These are phyloP conservation scores for Staphylotrichum tortipilum DNA, from an alignment of 495 filamentous ascomycete species.

Conservation along the genomic window DNA sequence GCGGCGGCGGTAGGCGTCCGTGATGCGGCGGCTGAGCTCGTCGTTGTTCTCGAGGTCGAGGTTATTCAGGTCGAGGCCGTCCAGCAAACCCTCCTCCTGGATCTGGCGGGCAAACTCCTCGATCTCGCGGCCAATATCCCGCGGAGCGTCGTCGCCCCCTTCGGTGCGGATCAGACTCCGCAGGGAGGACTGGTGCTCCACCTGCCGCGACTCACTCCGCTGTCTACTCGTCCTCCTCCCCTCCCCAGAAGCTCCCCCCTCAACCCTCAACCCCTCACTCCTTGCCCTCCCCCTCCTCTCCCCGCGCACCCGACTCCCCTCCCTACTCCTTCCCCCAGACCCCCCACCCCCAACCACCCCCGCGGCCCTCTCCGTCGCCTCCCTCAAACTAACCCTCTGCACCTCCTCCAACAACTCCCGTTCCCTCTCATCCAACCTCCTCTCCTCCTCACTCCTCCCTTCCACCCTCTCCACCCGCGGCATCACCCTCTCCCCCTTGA, in stretches of 20 bases:
- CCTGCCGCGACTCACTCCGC: conserved; percentile 32
- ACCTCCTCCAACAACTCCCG: conserved; percentile 58
- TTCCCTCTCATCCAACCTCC: conserved; percentile 44
- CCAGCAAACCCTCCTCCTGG: conserved; percentile 74
- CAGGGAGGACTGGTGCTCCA: conserved; percentile 81
- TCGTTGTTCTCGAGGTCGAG: conserved; percentile 70
- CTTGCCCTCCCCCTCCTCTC: conserved; percentile 23
- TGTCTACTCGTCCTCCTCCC: conserved; percentile 31
- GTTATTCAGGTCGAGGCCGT: conserved; percentile 76
- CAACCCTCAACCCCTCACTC: conserved; percentile 23
- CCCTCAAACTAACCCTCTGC: conserved; percentile 60
- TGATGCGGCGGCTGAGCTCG: conserved; percentile 79
- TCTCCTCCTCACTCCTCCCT: conserved; percentile 44
- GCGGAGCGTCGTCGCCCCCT: conserved; percentile 60
- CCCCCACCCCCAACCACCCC: neutral
- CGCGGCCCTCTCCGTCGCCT: conserved; percentile 30
- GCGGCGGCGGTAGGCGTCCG: conserved; percentile 70
- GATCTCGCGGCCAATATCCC: conserved; percentile 57
- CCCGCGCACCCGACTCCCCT: conserved; percentile 10
- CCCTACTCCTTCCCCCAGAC: neutral
- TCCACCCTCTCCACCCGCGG: conserved; percentile 40
- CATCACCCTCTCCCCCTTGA: conserved; percentile 67
- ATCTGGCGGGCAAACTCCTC: conserved; percentile 86
- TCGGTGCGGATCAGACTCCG: conserved; percentile 71
- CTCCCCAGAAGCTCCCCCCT: conserved; percentile 19